Percentiles rank a stretch among this genome's conserved stretches.
These are phyloP conservation scores for Didymella glomerata DNA, from an alignment of 2,329 filamentous ascomycete species.

Conservation along the genomic window DNA sequence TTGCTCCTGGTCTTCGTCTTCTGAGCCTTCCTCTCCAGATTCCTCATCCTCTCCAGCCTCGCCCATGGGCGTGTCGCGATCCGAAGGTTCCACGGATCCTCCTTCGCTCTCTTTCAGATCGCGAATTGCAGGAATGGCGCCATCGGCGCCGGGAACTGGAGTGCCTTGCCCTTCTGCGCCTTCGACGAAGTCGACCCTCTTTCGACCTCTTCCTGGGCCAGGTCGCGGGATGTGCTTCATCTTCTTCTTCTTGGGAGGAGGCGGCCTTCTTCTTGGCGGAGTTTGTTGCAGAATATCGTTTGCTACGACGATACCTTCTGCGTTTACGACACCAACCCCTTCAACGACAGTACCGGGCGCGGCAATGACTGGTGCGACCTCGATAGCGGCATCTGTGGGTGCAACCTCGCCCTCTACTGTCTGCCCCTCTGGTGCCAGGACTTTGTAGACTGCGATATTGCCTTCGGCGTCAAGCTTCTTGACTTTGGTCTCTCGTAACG, in stretches of 20 bases:
- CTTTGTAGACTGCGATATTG: conserved; percentile 83
- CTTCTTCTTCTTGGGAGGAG: conserved; percentile 80
- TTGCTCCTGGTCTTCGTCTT: conserved; percentile 58
- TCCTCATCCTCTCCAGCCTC: conserved; percentile 57
- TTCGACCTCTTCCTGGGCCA: conserved; percentile 81
- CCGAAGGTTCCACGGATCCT: conserved; percentile 49
- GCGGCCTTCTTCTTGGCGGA: conserved; percentile 69
- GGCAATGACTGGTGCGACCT: conserved; percentile 56
- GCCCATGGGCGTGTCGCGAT: conserved; percentile 52
- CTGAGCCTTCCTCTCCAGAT: conserved; percentile 57
- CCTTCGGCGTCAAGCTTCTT: conserved; percentile 77
- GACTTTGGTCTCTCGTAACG: conserved; percentile 81
- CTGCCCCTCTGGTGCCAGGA: conserved; percentile 82
- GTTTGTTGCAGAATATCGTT: conserved; percentile 57
- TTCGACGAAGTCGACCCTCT: conserved; percentile 69
- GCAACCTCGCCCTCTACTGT: conserved; percentile 83
- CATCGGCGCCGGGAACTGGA: conserved; percentile 34
- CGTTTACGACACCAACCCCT: conserved; percentile 67
- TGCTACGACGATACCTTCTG: conserved; percentile 66
- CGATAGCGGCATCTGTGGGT: conserved; percentile 59
- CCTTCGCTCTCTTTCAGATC: conserved; percentile 50
- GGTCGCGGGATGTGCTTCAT: conserved; percentile 75
- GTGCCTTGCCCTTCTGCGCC: conserved; percentile 52
- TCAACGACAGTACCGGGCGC: conserved; percentile 69
- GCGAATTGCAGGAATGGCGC: conserved; percentile 38